Percentiles rank a stretch among this genome's conserved stretches.
phyloP scores from a whole-genome alignment of 2,329 filamentous ascomycete genomes.

The Epichloe bromicola region DNA sequence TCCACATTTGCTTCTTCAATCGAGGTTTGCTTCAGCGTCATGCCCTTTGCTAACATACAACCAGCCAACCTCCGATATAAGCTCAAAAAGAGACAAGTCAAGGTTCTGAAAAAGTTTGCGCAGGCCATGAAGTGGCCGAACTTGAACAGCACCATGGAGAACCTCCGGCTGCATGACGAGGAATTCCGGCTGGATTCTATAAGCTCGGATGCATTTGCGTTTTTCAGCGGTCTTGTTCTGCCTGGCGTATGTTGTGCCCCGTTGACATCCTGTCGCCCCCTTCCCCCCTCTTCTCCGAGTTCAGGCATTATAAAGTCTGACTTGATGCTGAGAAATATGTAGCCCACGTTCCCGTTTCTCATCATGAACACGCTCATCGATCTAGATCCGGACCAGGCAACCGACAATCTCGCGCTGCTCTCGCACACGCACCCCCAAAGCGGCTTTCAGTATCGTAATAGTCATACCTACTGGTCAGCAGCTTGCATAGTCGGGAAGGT shows the following conservation, averaged over 20 bases:
- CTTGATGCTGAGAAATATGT: background rate
- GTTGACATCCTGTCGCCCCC: background rate
- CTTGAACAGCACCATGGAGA: conserved; percentile 47
- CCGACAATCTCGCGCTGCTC: conserved; percentile 51
- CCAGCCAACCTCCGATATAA: conserved; percentile 49
- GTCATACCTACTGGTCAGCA: conserved; percentile 66
- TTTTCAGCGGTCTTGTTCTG: conserved; percentile 61
- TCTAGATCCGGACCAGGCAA: conserved; percentile 55
- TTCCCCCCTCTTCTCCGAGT: background rate
- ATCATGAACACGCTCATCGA: conserved; percentile 71
- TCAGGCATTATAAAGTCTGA: background rate
- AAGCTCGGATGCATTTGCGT: conserved; percentile 62
- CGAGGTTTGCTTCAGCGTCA: too few species aligned
- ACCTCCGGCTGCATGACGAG: conserved; percentile 45
- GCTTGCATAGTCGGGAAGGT: conserved; percentile 64
- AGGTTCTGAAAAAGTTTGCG: conserved; percentile 55
- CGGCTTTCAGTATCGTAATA: conserved; percentile 63
- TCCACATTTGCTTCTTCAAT: background rate
- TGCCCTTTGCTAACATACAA: background rate
- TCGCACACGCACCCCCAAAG: conserved; percentile 55
- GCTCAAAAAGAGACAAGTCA: conserved; percentile 53
- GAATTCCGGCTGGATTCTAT: conserved; percentile 45
- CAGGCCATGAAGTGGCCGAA: conserved; percentile 69
- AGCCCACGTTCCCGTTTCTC: conserved; percentile 55
- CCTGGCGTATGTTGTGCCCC: conserved; percentile 42